phyloP scores from a whole-genome alignment of 371 early-diverging fungal genomes.

The Paraphysoderma sedebokerense region DNA sequence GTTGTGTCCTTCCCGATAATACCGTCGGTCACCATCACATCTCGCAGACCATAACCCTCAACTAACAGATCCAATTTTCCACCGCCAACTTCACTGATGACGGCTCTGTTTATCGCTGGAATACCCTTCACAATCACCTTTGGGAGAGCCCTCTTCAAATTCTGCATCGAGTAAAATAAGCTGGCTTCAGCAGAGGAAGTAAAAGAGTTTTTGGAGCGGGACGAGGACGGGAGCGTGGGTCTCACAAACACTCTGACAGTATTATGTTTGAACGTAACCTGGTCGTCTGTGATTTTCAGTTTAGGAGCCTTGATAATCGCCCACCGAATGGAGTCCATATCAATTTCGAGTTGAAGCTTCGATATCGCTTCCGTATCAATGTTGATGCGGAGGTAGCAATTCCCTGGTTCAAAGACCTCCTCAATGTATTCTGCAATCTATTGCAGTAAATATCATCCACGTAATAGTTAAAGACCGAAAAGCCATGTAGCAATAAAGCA shows the following conservation, averaged over 20 bases:
- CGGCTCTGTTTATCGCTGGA: constrained; percentile 74
- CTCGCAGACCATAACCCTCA: no score
- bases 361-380: constrained; percentile 1
- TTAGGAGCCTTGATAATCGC: not conserved
- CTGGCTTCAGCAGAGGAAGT: constrained; percentile 87
- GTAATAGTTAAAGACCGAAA: constrained; percentile 82
- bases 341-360: constrained; percentile 4
- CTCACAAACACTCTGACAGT: no score
- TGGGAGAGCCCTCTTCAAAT: constrained; percentile 67
- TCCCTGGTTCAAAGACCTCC: constrained; percentile 95
- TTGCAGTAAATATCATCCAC: constrained; percentile 83
- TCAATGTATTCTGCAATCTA: constrained; percentile 41
- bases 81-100: constrained; percentile 64
- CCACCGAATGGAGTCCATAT: not conserved
- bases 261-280: no score
- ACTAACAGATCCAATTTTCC: constrained; percentile 65
- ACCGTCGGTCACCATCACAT: constrained; percentile 99
- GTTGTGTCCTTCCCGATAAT: constrained; percentile 80
- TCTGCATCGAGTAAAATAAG: constrained; percentile 70
- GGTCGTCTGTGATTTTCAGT: not conserved
- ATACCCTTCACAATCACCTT: constrained; percentile 84
- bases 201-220: no score
- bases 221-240: no score
- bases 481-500: constrained; percentile 82
- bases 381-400: constrained; percentile 40